phyloP scores from a whole-genome alignment of 1,284 basidiomycete species.

The Trichosporon asahii region DNA sequence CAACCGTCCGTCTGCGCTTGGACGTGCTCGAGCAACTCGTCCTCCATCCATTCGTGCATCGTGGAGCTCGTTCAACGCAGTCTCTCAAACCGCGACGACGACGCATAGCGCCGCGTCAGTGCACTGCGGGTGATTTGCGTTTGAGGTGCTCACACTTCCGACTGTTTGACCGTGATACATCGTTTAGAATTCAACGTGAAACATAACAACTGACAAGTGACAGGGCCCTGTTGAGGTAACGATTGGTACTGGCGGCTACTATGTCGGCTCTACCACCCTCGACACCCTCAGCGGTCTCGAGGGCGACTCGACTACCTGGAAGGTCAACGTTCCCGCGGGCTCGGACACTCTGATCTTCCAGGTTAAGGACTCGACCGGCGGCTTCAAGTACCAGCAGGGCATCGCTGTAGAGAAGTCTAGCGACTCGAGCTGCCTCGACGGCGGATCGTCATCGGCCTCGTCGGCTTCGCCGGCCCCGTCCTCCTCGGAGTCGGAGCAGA shows the following conservation, averaged over 20 bases:
- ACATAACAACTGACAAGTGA: not conserved
- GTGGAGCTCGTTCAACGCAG: not conserved
- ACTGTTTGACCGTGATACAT: not conserved
- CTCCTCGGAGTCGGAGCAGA: not conserved
- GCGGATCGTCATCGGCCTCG: not conserved
- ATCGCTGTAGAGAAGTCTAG: constrained; percentile 31
- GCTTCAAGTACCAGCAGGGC: constrained; percentile 46
- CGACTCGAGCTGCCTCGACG: constrained; percentile 35
- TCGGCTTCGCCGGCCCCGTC: not conserved
- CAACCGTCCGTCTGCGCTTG: not conserved
- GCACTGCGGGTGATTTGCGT: not conserved
- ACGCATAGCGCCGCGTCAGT: not conserved
- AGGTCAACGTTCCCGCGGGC: constrained; percentile 35
- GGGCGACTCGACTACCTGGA: constrained; percentile 33
- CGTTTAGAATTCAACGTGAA: not conserved
- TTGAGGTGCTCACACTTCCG: not conserved
- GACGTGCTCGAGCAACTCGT: not conserved
- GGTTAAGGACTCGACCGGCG: constrained; percentile 39
- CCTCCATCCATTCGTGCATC: not conserved
- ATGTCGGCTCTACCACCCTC: constrained; percentile 34
- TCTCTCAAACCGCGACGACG: not conserved
- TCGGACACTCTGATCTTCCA: constrained; percentile 41
- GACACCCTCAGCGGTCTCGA: constrained; percentile 22
- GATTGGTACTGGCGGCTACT: constrained; percentile 45
- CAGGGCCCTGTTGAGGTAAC: constrained; percentile 38